Evolutionary conservation across 306 rosid species (phyloP), one percentile per base, ranked within the genome.

Genomic region (Ormosia emarginata): DNA sequence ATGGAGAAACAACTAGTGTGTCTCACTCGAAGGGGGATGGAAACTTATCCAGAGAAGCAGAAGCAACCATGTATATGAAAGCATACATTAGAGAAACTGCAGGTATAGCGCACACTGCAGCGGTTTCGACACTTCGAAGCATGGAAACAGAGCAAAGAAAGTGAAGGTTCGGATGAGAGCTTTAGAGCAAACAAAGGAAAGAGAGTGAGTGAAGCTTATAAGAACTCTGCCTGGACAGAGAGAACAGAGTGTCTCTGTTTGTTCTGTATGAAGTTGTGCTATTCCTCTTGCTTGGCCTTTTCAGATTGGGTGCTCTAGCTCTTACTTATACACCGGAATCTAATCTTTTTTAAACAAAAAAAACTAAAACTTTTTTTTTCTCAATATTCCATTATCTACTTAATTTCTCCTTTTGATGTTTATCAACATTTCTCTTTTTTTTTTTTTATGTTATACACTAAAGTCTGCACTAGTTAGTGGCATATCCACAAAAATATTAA

Each of bases 1-100:
- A 6, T 44, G 5, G 8, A 46, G 17, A 44, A 40, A 33, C 4
- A 44, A 7, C 3, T 32, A 0, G 2, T 5, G 12, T 58, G 44
- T 40, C 36, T 94, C 81, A 90, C 88, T 90, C 83, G 30, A 77
- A 88, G 55, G 83, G 77, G 66, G 75, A 63, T 15, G 66, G 57
- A 59, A 63, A 57, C 29, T 80, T 61, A 64, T 18, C 41, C 8
- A 50, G 41, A 62, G 80, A 24, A 44, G 59, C 67, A 55, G 68
- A 44, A 18, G 73, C 75, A 32, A 83, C 81, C 78, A 79, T 79
- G 32, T 69, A 74, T 69, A 61, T 71, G 74, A 85, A 41, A 44
- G 80, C 75, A 77, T 82, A 78, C 24, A 83, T 63, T 6, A 75
- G 82, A 43, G 81, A 78, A 65, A 57, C 71, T 68, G 89, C 88